These are phyloP conservation scores for Malus sylvestris DNA, from an alignment of 306 rosid species.

Conservation along the genomic window DNA sequence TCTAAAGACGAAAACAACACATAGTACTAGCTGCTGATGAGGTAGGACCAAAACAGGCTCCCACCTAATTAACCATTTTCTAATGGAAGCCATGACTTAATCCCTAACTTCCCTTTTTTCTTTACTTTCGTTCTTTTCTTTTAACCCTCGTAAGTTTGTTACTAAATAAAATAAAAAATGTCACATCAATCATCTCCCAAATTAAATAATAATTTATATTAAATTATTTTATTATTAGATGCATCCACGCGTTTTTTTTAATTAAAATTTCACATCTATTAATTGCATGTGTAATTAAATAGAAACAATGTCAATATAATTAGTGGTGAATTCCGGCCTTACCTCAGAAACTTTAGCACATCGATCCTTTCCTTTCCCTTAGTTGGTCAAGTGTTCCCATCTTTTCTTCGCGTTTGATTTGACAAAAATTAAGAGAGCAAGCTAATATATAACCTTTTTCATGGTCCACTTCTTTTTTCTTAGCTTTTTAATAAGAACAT, in stretches of 20 bases:
- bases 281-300: too few relatives aligned
- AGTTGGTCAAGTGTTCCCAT: not conserved
- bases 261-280: too few relatives aligned
- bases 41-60: conserved; percentile 42
- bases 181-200: too few relatives aligned
- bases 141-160: not conserved
- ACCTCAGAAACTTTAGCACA: not conserved
- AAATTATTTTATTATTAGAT: too few relatives aligned
- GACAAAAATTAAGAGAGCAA: not conserved
- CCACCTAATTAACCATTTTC: conserved; percentile 41
- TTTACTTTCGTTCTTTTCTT: not conserved
- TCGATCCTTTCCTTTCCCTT: not conserved
- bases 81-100: not conserved
- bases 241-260: not conserved
- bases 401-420: conserved; percentile 18
- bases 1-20: conserved; percentile 31
- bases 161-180: not conserved
- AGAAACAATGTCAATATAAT: too few relatives aligned
- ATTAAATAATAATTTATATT: too few relatives aligned
- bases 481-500: conserved; percentile 13
- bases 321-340: not conserved
- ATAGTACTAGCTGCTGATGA: conserved; percentile 30
- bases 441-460: not conserved
- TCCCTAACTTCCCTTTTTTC: not conserved
- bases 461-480: not conserved